These are phyloP conservation scores for Massospora cicadina DNA, from an alignment of 371 early-diverging fungal species.

Conservation along the genomic window DNA sequence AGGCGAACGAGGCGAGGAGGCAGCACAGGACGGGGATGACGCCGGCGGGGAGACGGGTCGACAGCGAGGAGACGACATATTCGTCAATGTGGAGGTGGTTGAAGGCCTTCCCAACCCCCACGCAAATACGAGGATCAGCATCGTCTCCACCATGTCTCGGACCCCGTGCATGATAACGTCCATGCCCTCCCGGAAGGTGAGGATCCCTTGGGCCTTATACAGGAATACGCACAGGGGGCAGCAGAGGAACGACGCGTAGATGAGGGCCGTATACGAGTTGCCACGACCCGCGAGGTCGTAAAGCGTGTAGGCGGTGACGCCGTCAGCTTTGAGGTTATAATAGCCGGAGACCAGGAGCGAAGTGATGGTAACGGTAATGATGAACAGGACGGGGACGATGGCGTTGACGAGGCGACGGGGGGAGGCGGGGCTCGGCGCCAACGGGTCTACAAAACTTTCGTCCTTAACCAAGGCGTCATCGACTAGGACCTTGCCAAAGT, in stretches of 20 bases:
- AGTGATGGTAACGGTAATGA: conserved; percentile 5
- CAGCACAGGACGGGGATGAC: conserved; percentile 6
- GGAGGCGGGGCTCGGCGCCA: not conserved
- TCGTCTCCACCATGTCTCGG: conserved; percentile 9
- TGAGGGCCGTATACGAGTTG: conserved; percentile 9
- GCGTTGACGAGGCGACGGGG: conserved; percentile 5
- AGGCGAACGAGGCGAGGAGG: conserved; percentile 2
- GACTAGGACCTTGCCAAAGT: not conserved
- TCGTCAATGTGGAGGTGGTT: not conserved
- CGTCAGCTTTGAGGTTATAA: not conserved
- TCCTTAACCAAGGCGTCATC: not conserved
- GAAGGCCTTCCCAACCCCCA: conserved; percentile 9
- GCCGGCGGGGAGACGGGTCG: not conserved
- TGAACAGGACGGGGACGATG: conserved; percentile 1
- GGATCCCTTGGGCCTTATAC: conserved; percentile 8
- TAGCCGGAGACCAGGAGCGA: conserved; percentile 9
- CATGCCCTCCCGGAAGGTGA: not conserved
- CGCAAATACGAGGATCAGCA: conserved; percentile 10
- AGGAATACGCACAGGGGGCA: conserved; percentile 6
- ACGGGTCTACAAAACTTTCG: conserved; percentile 7
- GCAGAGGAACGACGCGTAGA: conserved; percentile 9
- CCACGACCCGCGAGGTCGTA: conserved; percentile 10
- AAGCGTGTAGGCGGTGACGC: not conserved
- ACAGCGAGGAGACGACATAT: conserved; percentile 1
- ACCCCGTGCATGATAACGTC: conserved; percentile 9